phyloP scores from a whole-genome alignment of 805 yeast species.

The Babjeviella inositovora region DNA sequence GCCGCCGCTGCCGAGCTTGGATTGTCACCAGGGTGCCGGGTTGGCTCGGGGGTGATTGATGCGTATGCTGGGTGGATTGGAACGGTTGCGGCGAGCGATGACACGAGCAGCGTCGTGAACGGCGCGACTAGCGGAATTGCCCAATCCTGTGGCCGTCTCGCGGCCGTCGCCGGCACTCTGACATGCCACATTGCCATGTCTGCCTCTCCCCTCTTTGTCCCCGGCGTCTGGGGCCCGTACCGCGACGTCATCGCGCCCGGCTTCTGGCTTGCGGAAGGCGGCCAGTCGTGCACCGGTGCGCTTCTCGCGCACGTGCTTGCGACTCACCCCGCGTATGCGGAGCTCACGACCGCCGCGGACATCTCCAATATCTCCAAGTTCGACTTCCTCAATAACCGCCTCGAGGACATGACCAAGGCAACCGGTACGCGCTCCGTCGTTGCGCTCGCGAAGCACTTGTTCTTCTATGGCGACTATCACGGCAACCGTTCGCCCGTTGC shows the following conservation, averaged over 20 bases:
- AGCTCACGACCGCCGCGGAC: constrained; percentile 51
- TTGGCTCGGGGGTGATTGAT: constrained; percentile 93
- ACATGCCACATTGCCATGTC: constrained; percentile 92
- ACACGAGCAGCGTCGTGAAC: constrained; percentile 21
- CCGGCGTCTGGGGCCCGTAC: constrained; percentile 99
- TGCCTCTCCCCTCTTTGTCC: constrained; percentile 71
- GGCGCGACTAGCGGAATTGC: constrained; percentile 34
- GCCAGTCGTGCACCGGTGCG: constrained; percentile 97
- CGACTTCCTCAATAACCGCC: constrained; percentile 63
- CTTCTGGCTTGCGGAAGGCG: constrained; percentile 96
- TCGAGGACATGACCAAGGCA: constrained; percentile 49
- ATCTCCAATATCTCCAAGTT: constrained; percentile 60
- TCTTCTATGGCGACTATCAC: constrained; percentile 91
- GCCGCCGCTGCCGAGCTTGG: constrained; percentile 74
- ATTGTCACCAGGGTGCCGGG: constrained; percentile 60
- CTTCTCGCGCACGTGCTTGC: constrained; percentile 75
- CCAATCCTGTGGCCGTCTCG: constrained; percentile 68
- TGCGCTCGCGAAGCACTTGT: constrained; percentile 67
- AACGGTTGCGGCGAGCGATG: constrained; percentile 85
- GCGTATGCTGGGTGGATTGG: constrained; percentile 99
- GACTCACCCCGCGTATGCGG: constrained; percentile 78
- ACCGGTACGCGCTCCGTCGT: constrained; percentile 56
- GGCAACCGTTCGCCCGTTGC: constrained; percentile 98
- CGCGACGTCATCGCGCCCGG: constrained; percentile 83
- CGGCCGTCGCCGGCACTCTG: constrained; percentile 97